Base-by-base conservation (phyloP, 495 filamentous ascomycete species). In the Bacidia gigantensis region DNA sequence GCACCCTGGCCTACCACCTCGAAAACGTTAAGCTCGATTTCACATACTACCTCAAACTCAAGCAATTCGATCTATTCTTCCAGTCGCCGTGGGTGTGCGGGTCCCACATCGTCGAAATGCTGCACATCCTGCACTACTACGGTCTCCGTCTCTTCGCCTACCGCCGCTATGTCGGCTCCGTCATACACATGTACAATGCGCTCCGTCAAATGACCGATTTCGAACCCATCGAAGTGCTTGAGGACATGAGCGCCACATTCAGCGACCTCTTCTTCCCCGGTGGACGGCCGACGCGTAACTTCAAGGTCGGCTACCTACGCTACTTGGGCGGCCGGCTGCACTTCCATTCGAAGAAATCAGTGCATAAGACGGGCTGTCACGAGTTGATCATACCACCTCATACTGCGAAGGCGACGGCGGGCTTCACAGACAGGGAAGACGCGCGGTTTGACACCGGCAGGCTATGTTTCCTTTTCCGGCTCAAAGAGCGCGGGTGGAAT, bases 71-170 rank as follows among this genome's bases (percentile, higher is more conserved):
- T 40, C 20, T 61, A 24, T 58, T 56, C 49, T 61, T 63, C 40
- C 59, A 61, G 20, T 54, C 55, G 11, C 56, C 60, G 0, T 63
- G 60, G 60, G 56, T 61, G 3, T 61, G 47, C 14, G 60, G 58
- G 7, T 45, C 29, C 18, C 60, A 63, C 42, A 47, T 59, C 1
- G 43, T 63, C 21, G 59, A 61, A 20, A 59, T 63, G n/a, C 44
- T 53, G n/a, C 51, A 61, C 3, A 43, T 49, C 0, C 26, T 58
- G 9, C 52, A 54, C 35, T 61, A 60, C 49, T 63, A 63, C 40
- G 61, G 61, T 0, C 26, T 64, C 18, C 59, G 60, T 24, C 42
- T 64, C 26, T 57, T 62, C 32, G 56, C 47, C 39, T 62, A 64
- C 23, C 41, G 52, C 14, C 47, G 56, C 25, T 56, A 60, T 48